Percentiles rank a stretch among this genome's conserved stretches.
Conservation (phyloP, 805 yeast genomes). For the Wickerhamomyces strasburgensis region DNA sequence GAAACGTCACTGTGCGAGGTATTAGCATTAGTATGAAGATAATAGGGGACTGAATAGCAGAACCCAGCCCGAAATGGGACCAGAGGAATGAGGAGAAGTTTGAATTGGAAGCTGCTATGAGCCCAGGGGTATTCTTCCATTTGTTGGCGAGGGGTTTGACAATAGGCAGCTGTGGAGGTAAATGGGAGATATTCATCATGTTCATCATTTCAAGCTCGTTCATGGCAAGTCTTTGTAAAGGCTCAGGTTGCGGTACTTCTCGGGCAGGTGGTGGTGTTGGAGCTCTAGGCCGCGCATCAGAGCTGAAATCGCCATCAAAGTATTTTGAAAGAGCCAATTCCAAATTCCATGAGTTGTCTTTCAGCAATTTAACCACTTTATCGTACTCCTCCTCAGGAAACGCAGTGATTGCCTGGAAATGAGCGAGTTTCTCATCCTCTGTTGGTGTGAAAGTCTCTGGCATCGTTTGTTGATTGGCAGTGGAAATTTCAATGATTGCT, state of each 20-base stretch:
- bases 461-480: too few species aligned
- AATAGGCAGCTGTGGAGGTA: conserved; percentile 26
- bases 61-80: conserved; percentile 9
- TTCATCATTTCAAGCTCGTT: neutral
- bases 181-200: neutral
- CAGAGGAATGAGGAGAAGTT: neutral
- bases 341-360: conserved; percentile 53
- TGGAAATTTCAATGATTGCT: too few species aligned
- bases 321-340: conserved; percentile 57
- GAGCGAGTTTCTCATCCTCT: conserved; percentile 39
- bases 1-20: conserved; percentile 45
- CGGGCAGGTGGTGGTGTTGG: neutral
- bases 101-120: conserved; percentile 2
- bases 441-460: conserved; percentile 32
- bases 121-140: conserved; percentile 18
- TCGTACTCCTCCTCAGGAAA: conserved; percentile 43
- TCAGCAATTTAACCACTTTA: conserved; percentile 41
- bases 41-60: conserved; percentile 29
- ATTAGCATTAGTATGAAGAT: conserved; percentile 49
- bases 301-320: conserved; percentile 41
- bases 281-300: neutral
- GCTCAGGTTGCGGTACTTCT: conserved; percentile 1
- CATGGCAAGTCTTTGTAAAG: conserved; percentile 1
- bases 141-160: conserved; percentile 30
- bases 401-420: conserved; percentile 47